Percentiles rank a stretch among this genome's conserved stretches.
Conservation (phyloP, 306 rosid genomes). For the Cucurbita argyrosperma region DNA sequence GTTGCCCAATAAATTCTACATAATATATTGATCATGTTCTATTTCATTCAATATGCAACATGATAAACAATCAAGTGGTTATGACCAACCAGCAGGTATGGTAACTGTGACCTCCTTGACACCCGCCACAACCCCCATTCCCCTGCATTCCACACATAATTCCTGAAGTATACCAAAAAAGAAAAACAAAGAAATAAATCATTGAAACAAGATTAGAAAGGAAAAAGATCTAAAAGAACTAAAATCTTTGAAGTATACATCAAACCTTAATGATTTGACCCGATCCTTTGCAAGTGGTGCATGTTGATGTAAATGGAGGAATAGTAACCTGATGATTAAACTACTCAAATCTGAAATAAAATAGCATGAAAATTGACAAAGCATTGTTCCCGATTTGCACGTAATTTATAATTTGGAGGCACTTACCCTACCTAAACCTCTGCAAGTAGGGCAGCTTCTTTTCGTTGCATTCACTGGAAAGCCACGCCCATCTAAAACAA, state of each 20-base stretch:
- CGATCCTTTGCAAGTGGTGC: conserved; percentile 75
- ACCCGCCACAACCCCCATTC: conserved; percentile 77
- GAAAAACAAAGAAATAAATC: conserved; percentile 13
- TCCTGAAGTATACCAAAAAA: conserved; percentile 32
- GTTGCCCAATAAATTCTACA: background rate
- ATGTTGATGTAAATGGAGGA: conserved; percentile 87
- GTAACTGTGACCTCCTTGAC: conserved; percentile 65
- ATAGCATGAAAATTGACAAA: background rate
- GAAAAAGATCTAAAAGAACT: conserved; percentile 4
- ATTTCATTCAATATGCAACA: background rate
- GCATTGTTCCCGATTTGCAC: background rate
- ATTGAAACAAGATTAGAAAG: background rate
- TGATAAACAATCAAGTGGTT: background rate
- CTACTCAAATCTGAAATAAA: background rate
- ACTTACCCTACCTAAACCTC: conserved; percentile 96
- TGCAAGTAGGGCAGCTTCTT: conserved; percentile 69
- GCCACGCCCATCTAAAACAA: conserved; percentile 63
- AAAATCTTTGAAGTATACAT: conserved; percentile 1
- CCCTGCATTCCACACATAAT: conserved; percentile 53
- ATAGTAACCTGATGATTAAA: conserved; percentile 57
- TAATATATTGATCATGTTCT: background rate
- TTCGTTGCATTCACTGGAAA: conserved; percentile 50
- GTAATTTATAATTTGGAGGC: conserved; percentile 17
- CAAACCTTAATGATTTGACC: conserved; percentile 65
- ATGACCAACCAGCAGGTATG: conserved; percentile 80